Percentiles rank a stretch among this genome's conserved stretches.
phyloP scores from a whole-genome alignment of 768 basidiomycete genomes.

The Leccinum ochraceum region DNA sequence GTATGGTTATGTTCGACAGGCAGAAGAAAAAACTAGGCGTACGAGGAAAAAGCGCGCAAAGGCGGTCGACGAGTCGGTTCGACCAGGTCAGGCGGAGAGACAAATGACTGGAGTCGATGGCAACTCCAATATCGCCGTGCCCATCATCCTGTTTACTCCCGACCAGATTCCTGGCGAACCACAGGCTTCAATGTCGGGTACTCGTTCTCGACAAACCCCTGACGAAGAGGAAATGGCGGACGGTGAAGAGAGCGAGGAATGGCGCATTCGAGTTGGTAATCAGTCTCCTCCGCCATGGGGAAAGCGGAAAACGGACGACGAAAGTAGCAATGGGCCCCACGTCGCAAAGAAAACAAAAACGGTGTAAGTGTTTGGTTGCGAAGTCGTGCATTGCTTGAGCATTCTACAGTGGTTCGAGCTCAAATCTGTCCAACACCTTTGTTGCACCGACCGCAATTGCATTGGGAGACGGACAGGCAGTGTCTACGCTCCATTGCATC shows the following conservation, averaged over 20 bases:
- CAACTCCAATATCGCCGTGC: slow-evolving; percentile 9
- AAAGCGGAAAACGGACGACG: slow-evolving; percentile 53
- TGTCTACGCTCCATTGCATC: slow-evolving; percentile 53
- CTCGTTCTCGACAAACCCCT: slow-evolving; percentile 42
- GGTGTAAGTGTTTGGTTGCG: slow-evolving; percentile 34
- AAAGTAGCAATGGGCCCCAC: slow-evolving; percentile 31
- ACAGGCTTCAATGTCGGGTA: slow-evolving; percentile 28
- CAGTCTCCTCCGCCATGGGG: slow-evolving; percentile 69
- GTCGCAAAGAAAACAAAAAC: slow-evolving; percentile 45
- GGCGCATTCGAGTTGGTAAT: slow-evolving; percentile 65
- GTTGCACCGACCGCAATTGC: slow-evolving; percentile 5
- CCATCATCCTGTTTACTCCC: slow-evolving; percentile 30
- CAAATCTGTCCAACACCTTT: slow-evolving; percentile 1
- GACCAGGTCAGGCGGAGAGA: slow-evolving; percentile 22
- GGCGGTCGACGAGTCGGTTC: slow-evolving; percentile 28
- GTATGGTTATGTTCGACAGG: slow-evolving; percentile 76
- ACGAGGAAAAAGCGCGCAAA: slow-evolving; percentile 48
- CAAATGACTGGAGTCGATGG: slow-evolving; percentile 14
- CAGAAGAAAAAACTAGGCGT: slow-evolving; percentile 69
- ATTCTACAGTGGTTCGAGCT: slow-evolving; percentile 6
- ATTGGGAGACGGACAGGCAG: slow-evolving; percentile 10
- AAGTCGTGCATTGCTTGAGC: slow-evolving; percentile 1
- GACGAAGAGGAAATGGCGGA: slow-evolving; percentile 72
- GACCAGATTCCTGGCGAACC: slow-evolving; percentile 25
- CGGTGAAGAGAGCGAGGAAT: slow-evolving; percentile 54